phyloP scores from a whole-genome alignment of 768 basidiomycete species.

The Xerocomellus dryophilus region DNA sequence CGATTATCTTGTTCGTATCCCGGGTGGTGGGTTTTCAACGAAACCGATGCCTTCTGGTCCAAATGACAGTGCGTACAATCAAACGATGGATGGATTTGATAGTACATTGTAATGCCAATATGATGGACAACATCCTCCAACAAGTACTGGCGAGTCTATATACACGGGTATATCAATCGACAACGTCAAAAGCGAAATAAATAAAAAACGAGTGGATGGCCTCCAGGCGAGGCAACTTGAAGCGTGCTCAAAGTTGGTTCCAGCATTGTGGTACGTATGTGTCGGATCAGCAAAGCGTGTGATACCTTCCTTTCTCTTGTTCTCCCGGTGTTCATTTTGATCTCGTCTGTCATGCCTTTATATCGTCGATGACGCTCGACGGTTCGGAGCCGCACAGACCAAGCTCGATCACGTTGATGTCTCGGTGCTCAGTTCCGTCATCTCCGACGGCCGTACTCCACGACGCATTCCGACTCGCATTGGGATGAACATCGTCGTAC shows the following conservation, averaged over 20 bases:
- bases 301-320: background rate
- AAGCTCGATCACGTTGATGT: slow-evolving; percentile 11
- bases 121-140: background rate
- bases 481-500: background rate
- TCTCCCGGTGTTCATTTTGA: background rate
- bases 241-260: background rate
- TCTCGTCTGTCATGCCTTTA: background rate
- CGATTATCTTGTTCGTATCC: background rate
- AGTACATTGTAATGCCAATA: background rate
- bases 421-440: background rate
- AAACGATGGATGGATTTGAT: background rate
- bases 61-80: background rate
- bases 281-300: background rate
- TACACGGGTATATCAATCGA: slow-evolving; percentile 1
- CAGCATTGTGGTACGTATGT: background rate
- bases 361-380: slow-evolving; percentile 1
- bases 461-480: slow-evolving; percentile 4
- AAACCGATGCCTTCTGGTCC: no score
- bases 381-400: slow-evolving; percentile 4
- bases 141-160: background rate
- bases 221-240: slow-evolving; percentile 1
- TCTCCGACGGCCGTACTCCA: slow-evolving; percentile 9
- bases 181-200: background rate
- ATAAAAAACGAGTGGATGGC: background rate
- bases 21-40: background rate